Evolutionary conservation across 306 rosid species (phyloP), one percentile per base, ranked within the genome.

Genomic region (Medicago lupulina): DNA sequence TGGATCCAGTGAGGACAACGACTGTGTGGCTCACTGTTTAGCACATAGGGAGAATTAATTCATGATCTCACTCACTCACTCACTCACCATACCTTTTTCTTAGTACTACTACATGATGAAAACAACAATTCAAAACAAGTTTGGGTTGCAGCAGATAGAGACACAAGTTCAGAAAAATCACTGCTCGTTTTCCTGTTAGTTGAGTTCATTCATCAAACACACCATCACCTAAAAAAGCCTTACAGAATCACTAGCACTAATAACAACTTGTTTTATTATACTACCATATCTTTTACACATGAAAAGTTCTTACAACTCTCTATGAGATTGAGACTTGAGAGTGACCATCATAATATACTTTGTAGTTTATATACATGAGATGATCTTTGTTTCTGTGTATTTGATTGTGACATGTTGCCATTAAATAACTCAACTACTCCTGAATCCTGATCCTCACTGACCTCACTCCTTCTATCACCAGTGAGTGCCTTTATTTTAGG

Each of bases 101-200:
- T 31, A 34, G 38, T 34, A 34, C 54, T 34, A 34, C 54, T 31
- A 80, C 78, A 83, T 72, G 86, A 74, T 81, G 86, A 90, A 87
- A 82, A 80, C 89, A 82, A 85, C 77, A 77, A 76, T 84, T 86
- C 83, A 83, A 83, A 82, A 78, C 73, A 76, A 57, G 74, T 85
- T 71, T 79, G 80, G 53, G 67, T 73, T 58, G 60, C 43, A 58
- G 59, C 49, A 53, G 53, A 23, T 61, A 75, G 77, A 50, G 79
- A 71, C 86, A 81, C 40, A 38, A 41, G 53, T 50, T 81, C 88
- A 84, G 85, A 88, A 50, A 60, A 58, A 59, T 69, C 85, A 80
- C 91, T 80, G 84, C 84, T 75, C 25, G 25, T 71, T 74, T 84
- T 55, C 75, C 80, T 72, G 62, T 67, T 76, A 76, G 74, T 80